Percentiles rank a stretch among this genome's conserved stretches.
These are phyloP conservation scores for Aspergillus heteromorphus DNA, from an alignment of 495 filamentous ascomycete species.

Conservation along the genomic window DNA sequence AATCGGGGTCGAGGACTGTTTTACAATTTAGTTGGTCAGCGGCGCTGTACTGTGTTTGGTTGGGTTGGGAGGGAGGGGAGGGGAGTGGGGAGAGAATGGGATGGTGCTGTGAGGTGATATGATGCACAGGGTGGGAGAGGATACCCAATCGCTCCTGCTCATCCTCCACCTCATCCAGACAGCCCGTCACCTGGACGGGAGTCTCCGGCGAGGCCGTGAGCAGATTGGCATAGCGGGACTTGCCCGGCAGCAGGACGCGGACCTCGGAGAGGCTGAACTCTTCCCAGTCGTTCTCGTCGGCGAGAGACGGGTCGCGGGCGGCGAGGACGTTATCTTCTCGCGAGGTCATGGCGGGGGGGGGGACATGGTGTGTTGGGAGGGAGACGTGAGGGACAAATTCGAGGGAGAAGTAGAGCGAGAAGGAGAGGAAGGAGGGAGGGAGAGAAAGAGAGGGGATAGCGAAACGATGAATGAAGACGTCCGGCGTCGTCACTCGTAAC, in stretches of 20 bases:
- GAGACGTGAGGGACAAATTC: neutral
- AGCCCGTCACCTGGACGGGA: constrained; percentile 52
- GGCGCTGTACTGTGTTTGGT: too few relatives aligned
- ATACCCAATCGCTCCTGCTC: constrained; percentile 38
- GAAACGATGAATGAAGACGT: too few relatives aligned
- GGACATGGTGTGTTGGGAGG: constrained; percentile 20
- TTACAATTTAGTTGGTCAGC: too few relatives aligned
- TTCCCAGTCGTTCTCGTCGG: constrained; percentile 56
- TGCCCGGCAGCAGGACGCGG: constrained; percentile 44
- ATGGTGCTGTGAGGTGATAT: too few relatives aligned
- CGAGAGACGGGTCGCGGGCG: constrained; percentile 47
- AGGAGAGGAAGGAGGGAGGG: too few relatives aligned
- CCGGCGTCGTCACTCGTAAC: too few relatives aligned
- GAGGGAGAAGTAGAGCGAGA: too few relatives aligned
- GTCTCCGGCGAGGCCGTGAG: constrained; percentile 47
- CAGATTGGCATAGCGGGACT: constrained; percentile 47
- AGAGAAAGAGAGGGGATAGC: too few relatives aligned
- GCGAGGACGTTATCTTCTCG: constrained; percentile 52
- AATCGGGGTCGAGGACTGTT: constrained; percentile 43
- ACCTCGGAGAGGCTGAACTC: constrained; percentile 51
- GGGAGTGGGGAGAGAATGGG: too few relatives aligned
- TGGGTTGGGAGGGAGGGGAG: neutral
- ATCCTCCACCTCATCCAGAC: constrained; percentile 43
- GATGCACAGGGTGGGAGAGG: too few relatives aligned
- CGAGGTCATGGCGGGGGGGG: constrained; percentile 37